Evolutionary conservation across 768 basidiomycete genomes (phyloP).

Genomic region (Trametes gibbosa): DNA sequence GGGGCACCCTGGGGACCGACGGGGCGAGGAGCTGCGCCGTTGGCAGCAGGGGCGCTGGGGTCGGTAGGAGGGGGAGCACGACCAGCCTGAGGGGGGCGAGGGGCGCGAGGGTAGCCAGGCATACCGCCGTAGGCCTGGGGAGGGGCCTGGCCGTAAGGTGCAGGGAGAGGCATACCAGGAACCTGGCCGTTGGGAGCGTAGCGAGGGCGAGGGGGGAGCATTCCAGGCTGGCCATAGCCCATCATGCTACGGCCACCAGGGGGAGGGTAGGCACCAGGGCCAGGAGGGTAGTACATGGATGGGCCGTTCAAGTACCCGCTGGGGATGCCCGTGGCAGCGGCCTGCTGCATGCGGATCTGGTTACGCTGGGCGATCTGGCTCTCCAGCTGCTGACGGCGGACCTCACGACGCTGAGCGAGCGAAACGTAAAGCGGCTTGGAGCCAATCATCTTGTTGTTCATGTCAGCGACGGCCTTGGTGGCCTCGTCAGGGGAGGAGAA

Average conservation of each 20-base stretch:
- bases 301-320: conserved; percentile 80
- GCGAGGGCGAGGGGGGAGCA: conserved; percentile 86
- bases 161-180: conserved; percentile 73
- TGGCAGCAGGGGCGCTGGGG: conserved; percentile 50
- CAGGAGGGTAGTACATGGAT: conserved; percentile 85
- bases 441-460: conserved; percentile 99
- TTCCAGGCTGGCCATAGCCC: conserved; percentile 80
- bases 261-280: conserved; percentile 77
- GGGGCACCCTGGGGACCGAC: conserved; percentile 48
- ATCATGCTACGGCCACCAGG: conserved; percentile 72
- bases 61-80: conserved; percentile 73
- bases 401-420: conserved; percentile 96
- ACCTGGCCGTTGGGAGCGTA: conserved; percentile 73
- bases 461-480: conserved; percentile 98
- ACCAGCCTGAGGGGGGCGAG: conserved; percentile 65
- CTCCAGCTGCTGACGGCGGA: conserved; percentile 97
- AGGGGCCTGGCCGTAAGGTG: conserved; percentile 68
- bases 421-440: conserved; percentile 98
- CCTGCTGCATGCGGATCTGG: conserved; percentile 96
- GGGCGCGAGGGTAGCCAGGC: conserved; percentile 60
- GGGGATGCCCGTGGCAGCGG: conserved; percentile 82
- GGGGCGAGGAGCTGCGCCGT: conserved; percentile 51
- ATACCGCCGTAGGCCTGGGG: conserved; percentile 74
- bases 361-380: conserved; percentile 98
- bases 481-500: conserved; percentile 98